These are phyloP conservation scores for Sanguinoderma infundibulare DNA, from an alignment of 1,284 basidiomycete species.

Conservation along the genomic window DNA sequence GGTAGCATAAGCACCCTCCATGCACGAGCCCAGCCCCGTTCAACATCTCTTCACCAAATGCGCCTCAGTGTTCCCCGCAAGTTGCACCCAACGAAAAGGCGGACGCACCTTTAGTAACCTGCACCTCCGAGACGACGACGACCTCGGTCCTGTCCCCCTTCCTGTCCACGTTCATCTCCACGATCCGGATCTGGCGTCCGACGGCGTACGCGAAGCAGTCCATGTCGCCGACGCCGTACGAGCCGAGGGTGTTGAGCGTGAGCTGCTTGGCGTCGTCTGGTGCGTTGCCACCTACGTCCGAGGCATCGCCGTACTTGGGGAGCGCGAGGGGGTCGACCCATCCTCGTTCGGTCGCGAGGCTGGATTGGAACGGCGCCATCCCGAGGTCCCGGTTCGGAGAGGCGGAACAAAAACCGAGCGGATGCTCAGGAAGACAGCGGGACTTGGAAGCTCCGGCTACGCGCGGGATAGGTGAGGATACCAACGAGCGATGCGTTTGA, in stretches of 20 bases:
- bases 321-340: slow-evolving; percentile 69
- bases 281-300: slow-evolving; percentile 62
- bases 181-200: slow-evolving; percentile 60
- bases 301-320: slow-evolving; percentile 54
- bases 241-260: slow-evolving; percentile 64
- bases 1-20: slow-evolving; percentile 70
- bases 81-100: slow-evolving; percentile 15
- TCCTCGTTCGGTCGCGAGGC: slow-evolving; percentile 35
- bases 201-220: slow-evolving; percentile 63
- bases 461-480: too few species aligned
- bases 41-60: slow-evolving; percentile 55
- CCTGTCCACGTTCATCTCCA: slow-evolving; percentile 56
- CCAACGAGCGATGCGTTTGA: too few species aligned
- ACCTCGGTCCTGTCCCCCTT: slow-evolving; percentile 56
- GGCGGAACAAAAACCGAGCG: too few species aligned
- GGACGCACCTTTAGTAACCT: slow-evolving; percentile 57
- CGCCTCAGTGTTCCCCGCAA: slow-evolving; percentile 5
- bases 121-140: slow-evolving; percentile 60
- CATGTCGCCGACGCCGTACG: slow-evolving; percentile 66
- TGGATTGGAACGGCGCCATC: slow-evolving; percentile 25
- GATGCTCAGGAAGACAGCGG: too few species aligned
- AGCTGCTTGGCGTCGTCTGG: slow-evolving; percentile 65
- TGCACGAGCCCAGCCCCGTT: slow-evolving; percentile 76
- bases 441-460: too few species aligned
- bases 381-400: background rate